Conservation (phyloP, 1,284 basidiomycete genomes). For the Bjerkandera adusta region DNA sequence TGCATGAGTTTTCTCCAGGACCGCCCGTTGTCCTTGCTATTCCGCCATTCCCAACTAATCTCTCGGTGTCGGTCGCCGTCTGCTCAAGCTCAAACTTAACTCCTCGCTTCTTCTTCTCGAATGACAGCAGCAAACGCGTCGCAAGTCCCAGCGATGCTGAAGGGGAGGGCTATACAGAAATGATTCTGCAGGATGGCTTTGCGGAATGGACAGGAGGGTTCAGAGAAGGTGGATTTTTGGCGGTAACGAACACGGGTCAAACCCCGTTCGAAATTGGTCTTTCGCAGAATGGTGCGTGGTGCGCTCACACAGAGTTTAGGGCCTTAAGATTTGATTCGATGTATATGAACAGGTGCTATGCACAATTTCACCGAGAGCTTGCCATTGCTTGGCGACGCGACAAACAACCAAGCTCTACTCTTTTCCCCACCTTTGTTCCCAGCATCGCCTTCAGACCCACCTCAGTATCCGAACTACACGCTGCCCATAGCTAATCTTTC, state of each 20-base stretch:
- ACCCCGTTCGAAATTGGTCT: slow-evolving; percentile 56
- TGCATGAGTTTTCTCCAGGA: slow-evolving; percentile 19
- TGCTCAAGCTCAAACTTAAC: slow-evolving; percentile 39
- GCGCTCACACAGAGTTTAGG: background rate
- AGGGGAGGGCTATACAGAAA: slow-evolving; percentile 46
- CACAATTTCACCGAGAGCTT: slow-evolving; percentile 41
- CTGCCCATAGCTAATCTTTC: slow-evolving; percentile 60
- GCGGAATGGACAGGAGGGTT: slow-evolving; percentile 55
- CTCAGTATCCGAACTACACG: slow-evolving; percentile 80
- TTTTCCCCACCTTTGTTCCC: slow-evolving; percentile 65
- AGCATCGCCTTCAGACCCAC: slow-evolving; percentile 32
- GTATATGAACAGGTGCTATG: slow-evolving; percentile 36
- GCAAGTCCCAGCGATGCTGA: slow-evolving; percentile 37
- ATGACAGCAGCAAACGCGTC: slow-evolving; percentile 43
- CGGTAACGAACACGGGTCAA: slow-evolving; percentile 40
- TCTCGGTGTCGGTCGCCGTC: slow-evolving; percentile 58
- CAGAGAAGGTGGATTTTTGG: slow-evolving; percentile 45
- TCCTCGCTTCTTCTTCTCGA: slow-evolving; percentile 56
- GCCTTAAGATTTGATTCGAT: background rate
- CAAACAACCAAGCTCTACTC: slow-evolving; percentile 69
- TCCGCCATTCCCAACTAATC: slow-evolving; percentile 35
- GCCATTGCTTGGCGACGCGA: slow-evolving; percentile 76
- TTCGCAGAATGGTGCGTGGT: slow-evolving; percentile 47
- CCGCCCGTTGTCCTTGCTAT: slow-evolving; percentile 28
- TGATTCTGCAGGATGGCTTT: slow-evolving; percentile 47